phyloP scores from a whole-genome alignment of 208 protist species.

The Herpetomonas samuelpessoai region DNA sequence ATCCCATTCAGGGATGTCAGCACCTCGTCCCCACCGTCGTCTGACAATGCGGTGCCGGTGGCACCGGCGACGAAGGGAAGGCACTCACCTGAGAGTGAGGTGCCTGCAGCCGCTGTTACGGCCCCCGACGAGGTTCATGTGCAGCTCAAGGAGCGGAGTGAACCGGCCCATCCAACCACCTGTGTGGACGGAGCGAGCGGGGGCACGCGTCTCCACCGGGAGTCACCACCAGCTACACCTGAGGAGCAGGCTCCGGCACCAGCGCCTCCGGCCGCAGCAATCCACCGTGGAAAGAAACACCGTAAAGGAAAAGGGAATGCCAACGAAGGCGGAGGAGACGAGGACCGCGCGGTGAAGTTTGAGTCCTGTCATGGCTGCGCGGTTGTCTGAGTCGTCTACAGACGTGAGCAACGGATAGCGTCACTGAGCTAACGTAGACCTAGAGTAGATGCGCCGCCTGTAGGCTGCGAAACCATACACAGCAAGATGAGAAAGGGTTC shows the following conservation, averaged over 20 bases:
- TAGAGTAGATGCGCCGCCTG: too few species aligned
- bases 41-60: background rate
- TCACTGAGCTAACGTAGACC: background rate
- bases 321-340: too few species aligned
- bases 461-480: too few species aligned
- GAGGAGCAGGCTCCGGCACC: background rate
- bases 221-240: background rate
- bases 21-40: background rate
- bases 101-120: too few species aligned
- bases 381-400: slow-evolving; percentile 3
- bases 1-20: slow-evolving; percentile 27
- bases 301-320: too few species aligned
- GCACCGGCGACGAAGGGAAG: background rate
- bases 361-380: slow-evolving; percentile 19
- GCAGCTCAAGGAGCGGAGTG: too few species aligned
- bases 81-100: too few species aligned
- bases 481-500: too few species aligned
- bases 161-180: too few species aligned
- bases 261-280: background rate
- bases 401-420: background rate
- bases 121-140: too few species aligned
- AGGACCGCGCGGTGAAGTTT: slow-evolving; percentile 14
- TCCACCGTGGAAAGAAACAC: background rate
- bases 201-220: too few species aligned
- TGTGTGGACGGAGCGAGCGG: too few species aligned